phyloP scores from a whole-genome alignment of 2,329 filamentous ascomycete species.

The Ophiostoma tasmaniense region DNA sequence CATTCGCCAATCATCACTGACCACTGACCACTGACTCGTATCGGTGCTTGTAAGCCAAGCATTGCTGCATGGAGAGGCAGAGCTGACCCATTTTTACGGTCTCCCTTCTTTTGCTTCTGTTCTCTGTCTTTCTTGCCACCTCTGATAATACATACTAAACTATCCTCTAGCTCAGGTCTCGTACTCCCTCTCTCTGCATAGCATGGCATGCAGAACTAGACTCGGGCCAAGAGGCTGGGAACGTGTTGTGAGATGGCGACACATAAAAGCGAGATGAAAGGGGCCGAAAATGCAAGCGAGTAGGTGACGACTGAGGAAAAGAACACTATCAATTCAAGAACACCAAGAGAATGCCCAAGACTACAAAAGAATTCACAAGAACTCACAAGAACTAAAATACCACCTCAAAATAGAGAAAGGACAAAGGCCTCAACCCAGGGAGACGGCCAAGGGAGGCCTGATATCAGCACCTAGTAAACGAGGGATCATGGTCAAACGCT shows the following conservation, averaged over 20 bases:
- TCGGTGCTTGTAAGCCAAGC: background rate
- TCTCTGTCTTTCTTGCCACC: background rate
- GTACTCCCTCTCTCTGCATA: background rate
- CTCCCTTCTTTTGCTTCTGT: background rate
- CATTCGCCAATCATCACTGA: background rate
- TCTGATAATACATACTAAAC: no score
- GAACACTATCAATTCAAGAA: no score
- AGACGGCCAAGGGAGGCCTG: background rate
- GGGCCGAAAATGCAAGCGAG: background rate
- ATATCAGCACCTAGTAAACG: background rate
- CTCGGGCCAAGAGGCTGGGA: background rate
- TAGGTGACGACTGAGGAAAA: background rate
- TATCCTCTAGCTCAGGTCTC: background rate
- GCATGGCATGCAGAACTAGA: background rate
- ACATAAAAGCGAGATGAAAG: background rate
- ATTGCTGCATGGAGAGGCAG: background rate
- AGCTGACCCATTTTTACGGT: background rate
- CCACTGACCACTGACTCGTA: background rate
- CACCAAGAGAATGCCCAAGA: background rate
- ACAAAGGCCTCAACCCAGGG: background rate
- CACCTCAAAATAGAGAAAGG: background rate
- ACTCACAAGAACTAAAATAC: no score
- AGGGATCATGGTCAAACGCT: conserved; percentile 1
- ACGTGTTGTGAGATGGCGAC: background rate
- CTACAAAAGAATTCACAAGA: no score